Conservation (phyloP, 2,329 filamentous ascomycete species). For the Hypoxylon sp. region DNA sequence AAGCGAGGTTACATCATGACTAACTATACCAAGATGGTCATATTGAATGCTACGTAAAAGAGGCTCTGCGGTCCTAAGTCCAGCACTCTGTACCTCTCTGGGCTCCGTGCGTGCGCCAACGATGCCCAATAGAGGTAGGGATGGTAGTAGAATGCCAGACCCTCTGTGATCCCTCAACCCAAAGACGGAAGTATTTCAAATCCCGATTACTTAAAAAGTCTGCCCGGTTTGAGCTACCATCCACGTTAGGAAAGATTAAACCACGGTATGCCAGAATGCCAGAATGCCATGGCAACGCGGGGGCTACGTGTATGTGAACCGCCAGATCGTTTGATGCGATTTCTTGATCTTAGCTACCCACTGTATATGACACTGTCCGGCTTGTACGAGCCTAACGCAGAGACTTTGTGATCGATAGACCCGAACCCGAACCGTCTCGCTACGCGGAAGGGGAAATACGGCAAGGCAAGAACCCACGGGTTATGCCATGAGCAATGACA, state of each 20-base stretch:
- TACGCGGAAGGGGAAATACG: conserved; percentile 19
- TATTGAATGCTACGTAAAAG: conserved; percentile 2
- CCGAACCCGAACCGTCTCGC: conserved; percentile 24
- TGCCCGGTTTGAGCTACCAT: neutral
- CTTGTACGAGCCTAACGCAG: neutral
- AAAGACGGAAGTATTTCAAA: conserved; percentile 7
- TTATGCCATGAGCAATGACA: neutral
- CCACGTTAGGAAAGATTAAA: neutral
- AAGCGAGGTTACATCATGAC: conserved; percentile 17
- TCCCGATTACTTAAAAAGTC: neutral
- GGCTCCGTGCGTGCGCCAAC: neutral
- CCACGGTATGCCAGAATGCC: neutral
- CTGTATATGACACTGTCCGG: neutral
- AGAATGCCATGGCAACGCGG: conserved; percentile 3
- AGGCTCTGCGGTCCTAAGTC: conserved; percentile 15
- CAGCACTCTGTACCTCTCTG: neutral
- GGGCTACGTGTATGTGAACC: conserved; percentile 21
- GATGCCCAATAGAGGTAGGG: conserved; percentile 10
- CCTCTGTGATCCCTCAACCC: neutral
- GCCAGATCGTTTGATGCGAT: neutral
- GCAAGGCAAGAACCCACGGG: neutral
- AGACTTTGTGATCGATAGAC: conserved; percentile 9
- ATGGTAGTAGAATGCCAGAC: neutral
- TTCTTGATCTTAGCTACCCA: neutral
- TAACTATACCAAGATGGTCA: neutral